These are phyloP conservation scores for Eragrostis curvula DNA, from an alignment of 176 grass and related monocot genomes.

Conservation along the genomic window DNA sequence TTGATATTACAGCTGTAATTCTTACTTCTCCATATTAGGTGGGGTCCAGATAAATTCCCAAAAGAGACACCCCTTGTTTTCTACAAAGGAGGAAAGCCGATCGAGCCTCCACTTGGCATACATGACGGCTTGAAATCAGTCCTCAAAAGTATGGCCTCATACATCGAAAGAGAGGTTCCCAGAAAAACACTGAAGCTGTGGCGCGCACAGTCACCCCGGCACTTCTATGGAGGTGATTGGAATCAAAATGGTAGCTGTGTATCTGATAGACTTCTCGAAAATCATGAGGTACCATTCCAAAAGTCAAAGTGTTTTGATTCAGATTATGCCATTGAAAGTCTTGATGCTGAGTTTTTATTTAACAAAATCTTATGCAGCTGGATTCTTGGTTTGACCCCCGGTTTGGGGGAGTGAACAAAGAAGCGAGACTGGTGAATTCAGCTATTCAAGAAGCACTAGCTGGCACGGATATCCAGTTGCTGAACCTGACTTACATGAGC, in stretches of 20 bases:
- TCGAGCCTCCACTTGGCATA: constrained; percentile 75
- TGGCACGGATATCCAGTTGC: constrained; percentile 57
- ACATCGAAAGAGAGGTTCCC: constrained; percentile 80
- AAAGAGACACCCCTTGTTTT: constrained; percentile 86
- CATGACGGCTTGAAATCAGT: constrained; percentile 69
- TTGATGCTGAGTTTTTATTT: neutral
- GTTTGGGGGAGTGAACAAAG: constrained; percentile 78
- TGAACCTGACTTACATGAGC: constrained; percentile 91
- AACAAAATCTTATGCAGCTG: constrained; percentile 53
- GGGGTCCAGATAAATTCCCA: constrained; percentile 88
- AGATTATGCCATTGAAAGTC: neutral
- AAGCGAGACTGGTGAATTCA: constrained; percentile 64
- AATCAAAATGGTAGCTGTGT: constrained; percentile 88
- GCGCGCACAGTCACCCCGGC: constrained; percentile 87
- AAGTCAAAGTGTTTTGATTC: neutral
- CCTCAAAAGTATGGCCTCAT: constrained; percentile 75
- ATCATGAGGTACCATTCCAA: constrained; percentile 58
- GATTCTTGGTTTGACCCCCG: constrained; percentile 78
- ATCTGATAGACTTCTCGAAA: constrained; percentile 62
- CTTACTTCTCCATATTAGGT: constrained; percentile 59
- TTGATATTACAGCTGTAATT: constrained; percentile 13
- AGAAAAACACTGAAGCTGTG: constrained; percentile 75
- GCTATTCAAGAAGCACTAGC: constrained; percentile 56
- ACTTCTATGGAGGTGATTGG: constrained; percentile 93
- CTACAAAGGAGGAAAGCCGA: constrained; percentile 72